These are phyloP conservation scores for Dactylonectria estremocensis DNA, from an alignment of 2,329 filamentous ascomycete species.

Conservation along the genomic window DNA sequence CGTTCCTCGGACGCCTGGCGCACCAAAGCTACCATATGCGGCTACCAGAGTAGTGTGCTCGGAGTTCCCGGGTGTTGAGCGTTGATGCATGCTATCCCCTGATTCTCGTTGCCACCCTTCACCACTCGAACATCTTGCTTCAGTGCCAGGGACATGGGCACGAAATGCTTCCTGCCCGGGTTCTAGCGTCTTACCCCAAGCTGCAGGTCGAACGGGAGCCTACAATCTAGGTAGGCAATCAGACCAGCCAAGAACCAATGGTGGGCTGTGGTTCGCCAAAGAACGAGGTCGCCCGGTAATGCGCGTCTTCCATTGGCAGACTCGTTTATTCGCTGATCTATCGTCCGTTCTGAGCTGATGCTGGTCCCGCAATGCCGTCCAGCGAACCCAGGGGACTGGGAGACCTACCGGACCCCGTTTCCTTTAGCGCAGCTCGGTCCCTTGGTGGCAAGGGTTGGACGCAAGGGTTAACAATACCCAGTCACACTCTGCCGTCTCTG, in stretches of 20 bases:
- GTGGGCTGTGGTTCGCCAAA: conserved; percentile 31
- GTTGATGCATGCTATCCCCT: conserved; percentile 12
- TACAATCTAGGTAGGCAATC: conserved; percentile 17
- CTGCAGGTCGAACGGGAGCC: conserved; percentile 36
- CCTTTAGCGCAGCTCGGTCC: conserved; percentile 34
- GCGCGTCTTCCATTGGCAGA: conserved; percentile 29
- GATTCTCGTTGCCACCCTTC: conserved; percentile 10
- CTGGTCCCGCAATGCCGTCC: conserved; percentile 36
- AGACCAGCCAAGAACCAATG: conserved; percentile 25
- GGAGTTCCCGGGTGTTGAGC: conserved; percentile 26
- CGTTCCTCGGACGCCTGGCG: conserved; percentile 7
- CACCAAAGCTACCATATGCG: conserved; percentile 3
- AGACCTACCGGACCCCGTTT: conserved; percentile 35
- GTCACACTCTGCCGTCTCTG: conserved; percentile 37
- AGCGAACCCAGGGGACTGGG: conserved; percentile 41
- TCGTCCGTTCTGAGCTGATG: conserved; percentile 36
- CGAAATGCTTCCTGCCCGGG: conserved; percentile 35
- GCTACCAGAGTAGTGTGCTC: conserved; percentile 15
- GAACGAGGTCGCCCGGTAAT: conserved; percentile 36
- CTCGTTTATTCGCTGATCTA: conserved; percentile 38
- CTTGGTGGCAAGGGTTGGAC: conserved; percentile 30
- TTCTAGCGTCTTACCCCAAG: conserved; percentile 45
- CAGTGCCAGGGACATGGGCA: conserved; percentile 29
- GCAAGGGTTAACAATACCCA: conserved; percentile 32
- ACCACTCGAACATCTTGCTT: conserved; percentile 11